Evolutionary conservation across 768 basidiomycete species (phyloP), one percentile per base, ranked within the genome.

Genomic region (Lactifluus piperatus): DNA sequence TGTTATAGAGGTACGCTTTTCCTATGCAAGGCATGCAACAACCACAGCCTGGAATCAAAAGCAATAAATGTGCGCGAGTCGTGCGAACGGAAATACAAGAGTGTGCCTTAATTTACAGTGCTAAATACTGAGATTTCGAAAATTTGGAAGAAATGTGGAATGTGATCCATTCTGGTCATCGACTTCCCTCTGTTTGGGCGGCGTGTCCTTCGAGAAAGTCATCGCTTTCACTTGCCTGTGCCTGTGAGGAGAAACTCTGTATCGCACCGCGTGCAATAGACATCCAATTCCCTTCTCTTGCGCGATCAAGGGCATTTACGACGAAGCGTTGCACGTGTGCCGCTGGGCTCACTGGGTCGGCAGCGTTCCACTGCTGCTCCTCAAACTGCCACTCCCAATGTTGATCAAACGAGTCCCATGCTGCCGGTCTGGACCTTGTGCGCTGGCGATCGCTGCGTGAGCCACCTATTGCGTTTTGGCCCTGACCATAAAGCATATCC

Each of bases 371-470:
- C 58, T 64, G 65, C 14, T 67, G 48, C 54, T 70, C 65, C 22
- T 62, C 62, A 67, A 81, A 76, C 67, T 81, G 81, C 85, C 85
- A 83, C 45, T 82, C 76, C 39, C 69, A 71, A 67, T 86, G 85
- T 48, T 72, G 71, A 48, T 81, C 77, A 66, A 85, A 90, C 14
- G 83, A 76, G 44, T 88, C 84, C 86, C 85, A 88, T 49, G 81
- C 69, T 60, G 80, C 82, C 4, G 83, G 72, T 18, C 68, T 70
- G 43, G 65, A 63, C 57, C 20, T 65, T 39, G 62, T 51, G 20
- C 57, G 45, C 51, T 65, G 64, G 69, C 60, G 37, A 65, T 61
- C 27, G 69, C 46, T 10, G 13, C 52, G 53, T 14, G 49, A 16
- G 34, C 29, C 34, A 11, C 46, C 47, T 4, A 51, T 20, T 0